phyloP scores from a whole-genome alignment of 192 early-diverging fungal species.

The Spizellomyces punctatus region DNA sequence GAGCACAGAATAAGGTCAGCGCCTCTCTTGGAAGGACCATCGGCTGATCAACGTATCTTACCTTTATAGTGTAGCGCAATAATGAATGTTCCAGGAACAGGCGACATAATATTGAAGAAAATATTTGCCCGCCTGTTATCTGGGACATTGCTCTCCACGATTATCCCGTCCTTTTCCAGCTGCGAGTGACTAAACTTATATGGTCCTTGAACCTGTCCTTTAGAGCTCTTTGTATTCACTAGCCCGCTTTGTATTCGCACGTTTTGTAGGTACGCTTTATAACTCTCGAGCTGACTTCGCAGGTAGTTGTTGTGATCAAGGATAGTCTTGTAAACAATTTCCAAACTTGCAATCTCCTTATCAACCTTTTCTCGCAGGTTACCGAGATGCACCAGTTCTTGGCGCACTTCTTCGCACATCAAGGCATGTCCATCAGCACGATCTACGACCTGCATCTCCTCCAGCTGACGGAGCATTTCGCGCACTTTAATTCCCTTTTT shows the following conservation, averaged over 20 bases:
- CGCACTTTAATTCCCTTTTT: conserved; percentile 94
- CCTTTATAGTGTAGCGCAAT: conserved; percentile 88
- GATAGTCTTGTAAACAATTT: conserved; percentile 89
- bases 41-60: conserved; percentile 1
- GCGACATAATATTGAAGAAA: conserved; percentile 87
- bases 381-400: conserved; percentile 89
- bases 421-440: conserved; percentile 72
- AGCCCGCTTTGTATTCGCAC: conserved; percentile 78
- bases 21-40: not conserved
- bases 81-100: conserved; percentile 85
- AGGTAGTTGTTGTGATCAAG: conserved; percentile 93
- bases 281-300: conserved; percentile 84
- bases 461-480: conserved; percentile 89
- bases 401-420: conserved; percentile 85
- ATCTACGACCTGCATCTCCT: conserved; percentile 70
- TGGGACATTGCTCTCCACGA: conserved; percentile 87
- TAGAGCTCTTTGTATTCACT: conserved; percentile 21
- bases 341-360: conserved; percentile 75
- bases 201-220: conserved; percentile 63
- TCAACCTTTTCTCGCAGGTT: conserved; percentile 87
- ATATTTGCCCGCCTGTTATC: conserved; percentile 84
- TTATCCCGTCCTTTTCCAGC: conserved; percentile 91
- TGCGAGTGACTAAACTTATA: conserved; percentile 82
- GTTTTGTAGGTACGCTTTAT: conserved; percentile 94
- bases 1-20: not conserved